Percentiles rank a stretch among this genome's conserved stretches.
These are phyloP conservation scores for Eremothecium sinecaudum DNA, from an alignment of 1,139 yeast species.

Conservation along the genomic window DNA sequence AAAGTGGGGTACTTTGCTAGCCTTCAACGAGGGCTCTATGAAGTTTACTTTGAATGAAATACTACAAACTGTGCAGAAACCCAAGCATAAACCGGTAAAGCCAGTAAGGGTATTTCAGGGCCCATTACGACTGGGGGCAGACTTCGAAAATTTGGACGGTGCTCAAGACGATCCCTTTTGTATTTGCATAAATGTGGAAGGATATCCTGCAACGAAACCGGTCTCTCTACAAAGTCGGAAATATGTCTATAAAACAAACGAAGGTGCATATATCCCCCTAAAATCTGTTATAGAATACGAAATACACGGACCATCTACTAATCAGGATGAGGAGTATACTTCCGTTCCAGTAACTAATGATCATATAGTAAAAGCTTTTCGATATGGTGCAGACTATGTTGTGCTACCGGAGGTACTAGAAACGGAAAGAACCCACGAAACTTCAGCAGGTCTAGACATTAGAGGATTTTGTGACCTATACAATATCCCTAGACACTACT, in stretches of 20 bases:
- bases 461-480: constrained; percentile 46
- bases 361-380: constrained; percentile 43
- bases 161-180: constrained; percentile 23
- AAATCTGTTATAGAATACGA: constrained; percentile 27
- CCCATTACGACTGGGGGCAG: constrained; percentile 35
- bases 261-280: constrained; percentile 22
- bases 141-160: constrained; percentile 11
- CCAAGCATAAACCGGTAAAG: constrained; percentile 23
- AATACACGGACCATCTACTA: constrained; percentile 26
- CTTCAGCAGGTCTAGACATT: constrained; percentile 49
- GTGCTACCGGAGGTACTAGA: constrained; percentile 41
- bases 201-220: constrained; percentile 52
- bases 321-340: constrained; percentile 17
- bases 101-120: constrained; percentile 35
- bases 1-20: constrained; percentile 19
- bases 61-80: constrained; percentile 15
- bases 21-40: constrained; percentile 19
- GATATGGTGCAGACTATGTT: constrained; percentile 57
- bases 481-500: constrained; percentile 48
- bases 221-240: constrained; percentile 36
- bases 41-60: constrained; percentile 17
- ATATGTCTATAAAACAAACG: constrained; percentile 22
- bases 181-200: constrained; percentile 45
- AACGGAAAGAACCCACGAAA: constrained; percentile 36
- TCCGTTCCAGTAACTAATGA: constrained; percentile 28